These are phyloP conservation scores for Orbilia blumenaviensis DNA, from an alignment of 2,329 filamentous ascomycete genomes.

Conservation along the genomic window DNA sequence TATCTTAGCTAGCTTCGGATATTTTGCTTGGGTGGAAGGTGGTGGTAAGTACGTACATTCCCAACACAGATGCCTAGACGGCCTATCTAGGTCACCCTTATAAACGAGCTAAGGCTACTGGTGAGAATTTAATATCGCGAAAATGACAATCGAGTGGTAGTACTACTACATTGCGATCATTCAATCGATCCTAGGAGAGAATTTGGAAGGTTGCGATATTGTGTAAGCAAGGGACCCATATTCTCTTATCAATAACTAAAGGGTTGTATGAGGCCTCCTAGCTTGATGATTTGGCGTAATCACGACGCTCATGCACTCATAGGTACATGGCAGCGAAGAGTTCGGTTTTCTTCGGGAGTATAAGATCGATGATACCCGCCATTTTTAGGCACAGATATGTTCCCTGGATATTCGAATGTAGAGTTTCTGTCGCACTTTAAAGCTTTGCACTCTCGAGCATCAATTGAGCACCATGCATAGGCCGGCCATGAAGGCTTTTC, in stretches of 20 bases:
- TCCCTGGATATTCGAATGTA: too few relatives aligned
- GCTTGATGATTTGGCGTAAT: too few relatives aligned
- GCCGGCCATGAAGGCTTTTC: slow-evolving; percentile 11
- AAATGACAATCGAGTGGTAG: neutral
- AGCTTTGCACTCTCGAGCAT: too few relatives aligned
- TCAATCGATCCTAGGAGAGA: neutral
- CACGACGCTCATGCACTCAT: too few relatives aligned
- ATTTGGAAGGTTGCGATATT: neutral
- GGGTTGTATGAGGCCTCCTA: too few relatives aligned
- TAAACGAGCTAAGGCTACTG: neutral
- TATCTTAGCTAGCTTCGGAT: neutral
- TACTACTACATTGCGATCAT: neutral
- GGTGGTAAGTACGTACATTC: too few relatives aligned
- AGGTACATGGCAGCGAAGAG: too few relatives aligned
- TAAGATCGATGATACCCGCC: too few relatives aligned
- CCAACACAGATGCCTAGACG: neutral
- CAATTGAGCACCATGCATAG: too few relatives aligned
- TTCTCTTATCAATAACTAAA: neutral
- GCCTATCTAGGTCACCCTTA: neutral
- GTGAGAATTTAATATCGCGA: neutral
- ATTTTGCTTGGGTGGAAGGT: neutral
- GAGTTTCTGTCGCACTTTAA: too few relatives aligned
- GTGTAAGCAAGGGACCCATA: neutral
- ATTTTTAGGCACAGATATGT: too few relatives aligned
- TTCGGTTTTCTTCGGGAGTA: too few relatives aligned